Evolutionary conservation across 2,329 filamentous ascomycete species (phyloP).

Genomic region (Penicillium digitatum): DNA sequence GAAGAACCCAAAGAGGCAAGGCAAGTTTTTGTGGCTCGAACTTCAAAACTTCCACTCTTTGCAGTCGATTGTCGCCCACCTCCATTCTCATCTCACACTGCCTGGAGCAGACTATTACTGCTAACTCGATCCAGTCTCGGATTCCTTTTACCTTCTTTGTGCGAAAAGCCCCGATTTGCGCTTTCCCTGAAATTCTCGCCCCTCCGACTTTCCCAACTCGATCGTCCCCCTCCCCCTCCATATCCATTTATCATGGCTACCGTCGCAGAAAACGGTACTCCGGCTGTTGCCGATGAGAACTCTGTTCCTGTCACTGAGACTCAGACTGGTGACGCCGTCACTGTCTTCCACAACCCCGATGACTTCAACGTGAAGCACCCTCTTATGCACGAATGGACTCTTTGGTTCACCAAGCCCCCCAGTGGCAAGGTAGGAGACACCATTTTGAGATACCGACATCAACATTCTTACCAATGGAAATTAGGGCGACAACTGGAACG

Average conservation of each 20-base stretch:
- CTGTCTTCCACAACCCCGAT: constrained; percentile 95
- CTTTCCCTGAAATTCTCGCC: constrained; percentile 25
- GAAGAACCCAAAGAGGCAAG: constrained; percentile 25
- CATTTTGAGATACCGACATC: constrained; percentile 16
- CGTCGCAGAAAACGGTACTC: constrained; percentile 36
- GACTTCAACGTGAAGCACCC: constrained; percentile 99
- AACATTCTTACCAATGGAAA: constrained; percentile 12
- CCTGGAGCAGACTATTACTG: constrained; percentile 37
- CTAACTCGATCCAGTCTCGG: constrained; percentile 3
- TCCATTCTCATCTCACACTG: constrained; percentile 29
- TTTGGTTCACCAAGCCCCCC: constrained; percentile 99
- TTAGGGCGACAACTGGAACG: constrained; percentile 97
- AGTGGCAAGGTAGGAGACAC: constrained; percentile 71
- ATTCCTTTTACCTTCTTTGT: constrained; percentile 7
- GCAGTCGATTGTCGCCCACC: constrained; percentile 19
- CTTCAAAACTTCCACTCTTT: constrained; percentile 32
- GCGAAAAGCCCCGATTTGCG: constrained; percentile 19
- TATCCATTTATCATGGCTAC: constrained; percentile 34
- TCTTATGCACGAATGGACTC: constrained; percentile 93
- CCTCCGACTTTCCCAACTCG: constrained; percentile 13
- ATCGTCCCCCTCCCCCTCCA: constrained; percentile 7
- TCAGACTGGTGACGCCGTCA: constrained; percentile 62
- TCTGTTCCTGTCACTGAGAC: constrained; percentile 50
- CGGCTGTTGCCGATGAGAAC: constrained; percentile 51
- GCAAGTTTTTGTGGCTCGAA: constrained; percentile 24